These are phyloP conservation scores for Dictyostelium purpureum DNA, from an alignment of 78 protist species.

Conservation along the genomic window DNA sequence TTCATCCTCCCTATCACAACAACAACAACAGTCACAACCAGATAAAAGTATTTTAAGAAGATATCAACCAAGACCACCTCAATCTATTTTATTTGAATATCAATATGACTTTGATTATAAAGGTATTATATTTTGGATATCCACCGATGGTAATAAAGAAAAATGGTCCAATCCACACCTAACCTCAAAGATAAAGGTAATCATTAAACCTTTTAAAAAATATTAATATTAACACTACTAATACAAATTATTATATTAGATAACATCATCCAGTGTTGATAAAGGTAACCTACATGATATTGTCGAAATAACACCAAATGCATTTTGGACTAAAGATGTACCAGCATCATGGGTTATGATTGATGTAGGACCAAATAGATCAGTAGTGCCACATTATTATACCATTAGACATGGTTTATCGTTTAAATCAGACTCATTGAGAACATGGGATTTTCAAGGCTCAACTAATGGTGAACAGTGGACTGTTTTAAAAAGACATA, in stretches of 20 bases:
- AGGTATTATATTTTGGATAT: slow-evolving; percentile 74
- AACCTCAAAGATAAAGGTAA: slow-evolving; percentile 31
- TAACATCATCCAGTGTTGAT: slow-evolving; percentile 43
- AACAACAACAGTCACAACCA: not conserved
- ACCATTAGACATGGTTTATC: slow-evolving; percentile 87
- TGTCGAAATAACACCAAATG: slow-evolving; percentile 49
- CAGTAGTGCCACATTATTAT: slow-evolving; percentile 71
- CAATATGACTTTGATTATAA: slow-evolving; percentile 71
- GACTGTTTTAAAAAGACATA: slow-evolving; percentile 82
- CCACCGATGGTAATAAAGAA: slow-evolving; percentile 45
- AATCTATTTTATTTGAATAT: slow-evolving; percentile 72
- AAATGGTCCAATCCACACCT: slow-evolving; percentile 52
- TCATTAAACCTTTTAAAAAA: not conserved
- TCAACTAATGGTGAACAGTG: slow-evolving; percentile 85
- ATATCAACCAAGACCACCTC: slow-evolving; percentile 61
- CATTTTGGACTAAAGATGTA: slow-evolving; percentile 89
- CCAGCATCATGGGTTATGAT: slow-evolving; percentile 89
- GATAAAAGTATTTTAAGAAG: not conserved
- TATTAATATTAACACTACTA: not conserved
- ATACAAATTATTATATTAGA: not conserved
- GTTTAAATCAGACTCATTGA: slow-evolving; percentile 81
- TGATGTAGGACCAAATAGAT: slow-evolving; percentile 82
- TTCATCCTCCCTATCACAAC: not conserved
- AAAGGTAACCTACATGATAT: slow-evolving; percentile 45
- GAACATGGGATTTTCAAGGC: slow-evolving; percentile 91